Conservation (phyloP, 306 rosid genomes). For the Vigna angularis region DNA sequence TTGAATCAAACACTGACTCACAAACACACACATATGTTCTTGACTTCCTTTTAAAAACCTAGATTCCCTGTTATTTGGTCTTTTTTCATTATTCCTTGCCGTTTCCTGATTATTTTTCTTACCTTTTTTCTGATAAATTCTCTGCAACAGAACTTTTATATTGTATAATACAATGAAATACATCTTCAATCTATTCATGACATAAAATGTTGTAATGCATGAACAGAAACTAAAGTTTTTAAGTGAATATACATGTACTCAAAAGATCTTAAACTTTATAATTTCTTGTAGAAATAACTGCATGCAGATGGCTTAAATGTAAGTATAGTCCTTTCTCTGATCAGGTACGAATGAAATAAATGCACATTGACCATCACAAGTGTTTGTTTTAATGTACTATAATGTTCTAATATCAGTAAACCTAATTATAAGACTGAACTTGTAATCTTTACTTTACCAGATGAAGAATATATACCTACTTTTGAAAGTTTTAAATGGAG, state of each 20-base stretch:
- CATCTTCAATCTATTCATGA: not conserved
- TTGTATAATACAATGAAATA: not conserved
- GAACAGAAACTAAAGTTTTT: not conserved
- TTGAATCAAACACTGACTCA: not conserved
- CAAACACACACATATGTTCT: conserved; percentile 2
- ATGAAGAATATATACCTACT: conserved; percentile 5
- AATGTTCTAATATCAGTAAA: not conserved
- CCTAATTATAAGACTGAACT: not conserved
- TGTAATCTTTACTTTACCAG: not conserved
- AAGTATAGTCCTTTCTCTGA: not conserved
- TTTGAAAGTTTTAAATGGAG: no score
- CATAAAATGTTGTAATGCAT: not conserved
- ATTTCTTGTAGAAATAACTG: not conserved
- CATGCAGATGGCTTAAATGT: not conserved
- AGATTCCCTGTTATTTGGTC: not conserved
- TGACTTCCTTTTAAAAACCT: not conserved
- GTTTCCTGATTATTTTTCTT: not conserved
- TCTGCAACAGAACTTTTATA: not conserved
- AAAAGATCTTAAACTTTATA: not conserved
- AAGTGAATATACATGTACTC: not conserved
- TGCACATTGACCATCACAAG: not conserved
- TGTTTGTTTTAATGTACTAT: not conserved
- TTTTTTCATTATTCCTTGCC: not conserved
- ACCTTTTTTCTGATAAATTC: not conserved
- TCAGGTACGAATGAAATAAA: not conserved